A percentile compares a stretch with the other conserved stretches of the same genome.
These are phyloP conservation scores for Colletotrichum scovillei DNA, from an alignment of 2,329 filamentous ascomycete genomes.

Conservation along the genomic window DNA sequence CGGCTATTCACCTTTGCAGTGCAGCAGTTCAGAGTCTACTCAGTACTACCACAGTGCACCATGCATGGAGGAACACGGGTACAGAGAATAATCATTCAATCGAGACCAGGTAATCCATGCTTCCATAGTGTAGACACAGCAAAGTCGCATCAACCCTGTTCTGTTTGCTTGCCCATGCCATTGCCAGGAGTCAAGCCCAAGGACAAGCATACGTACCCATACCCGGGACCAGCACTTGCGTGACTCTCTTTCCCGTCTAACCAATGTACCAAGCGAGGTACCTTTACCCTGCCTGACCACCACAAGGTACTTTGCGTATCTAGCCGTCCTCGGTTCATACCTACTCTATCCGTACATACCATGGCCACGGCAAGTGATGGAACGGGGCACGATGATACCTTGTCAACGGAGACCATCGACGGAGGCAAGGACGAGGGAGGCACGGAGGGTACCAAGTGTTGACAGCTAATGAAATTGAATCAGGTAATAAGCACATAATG, in stretches of 20 bases:
- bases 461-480: not conserved
- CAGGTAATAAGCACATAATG: not conserved
- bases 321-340: not conserved
- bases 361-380: not conserved
- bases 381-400: not conserved
- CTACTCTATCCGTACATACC: not conserved
- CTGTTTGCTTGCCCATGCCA: not conserved
- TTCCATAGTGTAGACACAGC: not conserved
- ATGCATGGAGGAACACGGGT: too few relatives aligned
- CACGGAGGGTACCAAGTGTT: not conserved
- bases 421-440: not conserved
- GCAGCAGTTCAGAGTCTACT: not conserved
- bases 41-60: too few relatives aligned
- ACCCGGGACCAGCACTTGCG: not conserved
- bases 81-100: too few relatives aligned
- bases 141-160: conserved; percentile 4
- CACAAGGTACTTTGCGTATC: not conserved
- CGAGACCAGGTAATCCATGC: not conserved
- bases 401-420: not conserved
- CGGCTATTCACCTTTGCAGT: not conserved
- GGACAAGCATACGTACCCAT: not conserved
- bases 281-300: not conserved
- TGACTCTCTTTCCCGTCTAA: not conserved
- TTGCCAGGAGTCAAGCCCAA: not conserved
- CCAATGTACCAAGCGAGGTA: not conserved